phyloP scores from a whole-genome alignment of 495 filamentous ascomycete species.

The Pyrenula aspistea region DNA sequence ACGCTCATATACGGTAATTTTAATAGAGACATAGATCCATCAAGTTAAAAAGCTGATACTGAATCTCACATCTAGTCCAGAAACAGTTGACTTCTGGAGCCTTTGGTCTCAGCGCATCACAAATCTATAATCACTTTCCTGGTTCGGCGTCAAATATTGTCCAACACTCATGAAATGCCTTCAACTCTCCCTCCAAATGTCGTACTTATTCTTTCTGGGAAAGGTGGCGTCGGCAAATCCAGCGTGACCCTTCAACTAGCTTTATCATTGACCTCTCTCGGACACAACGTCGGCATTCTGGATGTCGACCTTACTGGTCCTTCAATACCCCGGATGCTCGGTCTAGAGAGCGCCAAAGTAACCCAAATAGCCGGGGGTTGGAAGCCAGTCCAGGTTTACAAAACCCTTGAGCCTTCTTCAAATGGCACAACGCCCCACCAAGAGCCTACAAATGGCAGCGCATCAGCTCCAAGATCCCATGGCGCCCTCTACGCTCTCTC shows the following conservation, averaged over 20 bases:
- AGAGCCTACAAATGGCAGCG: constrained; percentile 19
- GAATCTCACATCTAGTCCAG: too few species aligned
- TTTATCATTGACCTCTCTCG: constrained; percentile 72
- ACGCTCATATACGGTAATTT: too few species aligned
- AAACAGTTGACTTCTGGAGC: too few species aligned
- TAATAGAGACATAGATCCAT: too few species aligned
- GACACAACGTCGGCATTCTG: constrained; percentile 82
- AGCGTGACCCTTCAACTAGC: constrained; percentile 92
- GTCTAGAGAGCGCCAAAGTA: constrained; percentile 77
- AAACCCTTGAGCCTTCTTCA: constrained; percentile 19
- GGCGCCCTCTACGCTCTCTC: constrained; percentile 83
- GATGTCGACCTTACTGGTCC: constrained; percentile 95
- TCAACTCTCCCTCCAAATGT: background rate
- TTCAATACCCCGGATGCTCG: constrained; percentile 88
- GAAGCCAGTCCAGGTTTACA: constrained; percentile 76
- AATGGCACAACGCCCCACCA: constrained; percentile 1
- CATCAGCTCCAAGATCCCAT: constrained; percentile 5
- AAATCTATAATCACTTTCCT: too few species aligned
- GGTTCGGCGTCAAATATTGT: too few species aligned
- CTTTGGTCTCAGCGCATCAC: too few species aligned
- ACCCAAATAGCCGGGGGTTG: constrained; percentile 81
- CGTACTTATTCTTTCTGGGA: constrained; percentile 66
- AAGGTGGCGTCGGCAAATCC: constrained; percentile 96
- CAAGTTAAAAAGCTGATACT: too few species aligned
- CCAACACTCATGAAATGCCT: too few species aligned